Percentiles rank a stretch among this genome's conserved stretches.
Conservation (phyloP, 768 basidiomycete genomes). For the Lentinula lateritia region DNA sequence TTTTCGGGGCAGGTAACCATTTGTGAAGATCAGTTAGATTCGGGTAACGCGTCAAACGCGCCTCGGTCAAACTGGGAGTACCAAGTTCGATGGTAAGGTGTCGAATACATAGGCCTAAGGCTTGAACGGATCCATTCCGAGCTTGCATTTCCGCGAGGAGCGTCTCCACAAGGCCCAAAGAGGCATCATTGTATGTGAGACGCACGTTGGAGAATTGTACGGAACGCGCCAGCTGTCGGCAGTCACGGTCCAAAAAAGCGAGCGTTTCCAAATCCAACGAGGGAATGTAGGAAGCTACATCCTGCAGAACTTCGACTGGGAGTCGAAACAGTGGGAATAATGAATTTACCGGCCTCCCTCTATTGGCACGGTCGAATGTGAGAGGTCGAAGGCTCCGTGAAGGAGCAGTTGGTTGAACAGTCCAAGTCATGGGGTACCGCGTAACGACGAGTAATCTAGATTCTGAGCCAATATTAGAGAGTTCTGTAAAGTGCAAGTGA, state of each 20-base stretch:
- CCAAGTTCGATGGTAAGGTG: constrained; percentile 14
- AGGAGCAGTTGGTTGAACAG: neutral
- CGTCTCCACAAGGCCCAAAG: constrained; percentile 9
- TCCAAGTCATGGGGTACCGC: neutral
- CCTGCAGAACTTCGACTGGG: constrained; percentile 22
- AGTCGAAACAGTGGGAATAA: constrained; percentile 20
- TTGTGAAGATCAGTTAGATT: neutral
- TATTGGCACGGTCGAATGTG: constrained; percentile 18
- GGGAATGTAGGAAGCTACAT: constrained; percentile 19
- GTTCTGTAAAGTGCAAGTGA: neutral
- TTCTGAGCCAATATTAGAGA: neutral
- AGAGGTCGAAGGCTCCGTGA: constrained; percentile 9
- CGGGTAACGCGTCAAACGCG: constrained; percentile 1
- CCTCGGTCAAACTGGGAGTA: neutral
- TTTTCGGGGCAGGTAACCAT: neutral
- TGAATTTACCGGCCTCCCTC: constrained; percentile 13
- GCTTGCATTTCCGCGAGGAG: constrained; percentile 3
- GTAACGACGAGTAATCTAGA: neutral
- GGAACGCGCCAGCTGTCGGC: constrained; percentile 18
- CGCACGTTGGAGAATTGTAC: constrained; percentile 16
- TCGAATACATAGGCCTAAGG: constrained; percentile 16
- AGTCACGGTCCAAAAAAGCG: constrained; percentile 22
- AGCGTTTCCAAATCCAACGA: constrained; percentile 18
- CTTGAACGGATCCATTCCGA: neutral
- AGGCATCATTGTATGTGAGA: constrained; percentile 12